These are phyloP conservation scores for Fusarium gaditjirri DNA, from an alignment of 2,329 filamentous ascomycete genomes.

Conservation along the genomic window DNA sequence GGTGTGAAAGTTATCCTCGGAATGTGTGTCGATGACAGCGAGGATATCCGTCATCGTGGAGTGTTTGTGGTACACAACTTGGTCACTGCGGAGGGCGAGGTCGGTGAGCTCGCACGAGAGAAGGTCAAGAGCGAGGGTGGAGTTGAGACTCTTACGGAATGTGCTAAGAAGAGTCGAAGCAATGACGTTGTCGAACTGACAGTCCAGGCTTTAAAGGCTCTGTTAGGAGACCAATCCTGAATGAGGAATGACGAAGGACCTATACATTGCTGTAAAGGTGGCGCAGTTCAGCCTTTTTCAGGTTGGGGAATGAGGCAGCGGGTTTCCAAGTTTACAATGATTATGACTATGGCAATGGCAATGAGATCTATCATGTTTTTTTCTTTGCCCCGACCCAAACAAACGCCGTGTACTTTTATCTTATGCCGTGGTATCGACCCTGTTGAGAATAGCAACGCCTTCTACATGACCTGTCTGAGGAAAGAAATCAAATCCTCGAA, in stretches of 20 bases:
- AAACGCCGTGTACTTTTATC: conserved; percentile 19
- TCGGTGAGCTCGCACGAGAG: conserved; percentile 68
- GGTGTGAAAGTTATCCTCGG: conserved; percentile 83
- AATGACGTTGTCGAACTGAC: conserved; percentile 77
- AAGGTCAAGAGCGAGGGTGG: conserved; percentile 72
- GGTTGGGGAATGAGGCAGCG: conserved; percentile 11
- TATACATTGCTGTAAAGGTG: conserved; percentile 9
- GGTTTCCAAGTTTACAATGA: conserved; percentile 27
- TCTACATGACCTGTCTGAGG: conserved; percentile 83
- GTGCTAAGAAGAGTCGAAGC: conserved; percentile 74
- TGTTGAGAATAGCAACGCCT: conserved; percentile 72
- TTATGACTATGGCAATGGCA: conserved; percentile 31
- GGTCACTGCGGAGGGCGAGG: conserved; percentile 71
- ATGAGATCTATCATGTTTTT: conserved; percentile 23
- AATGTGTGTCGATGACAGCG: conserved; percentile 78
- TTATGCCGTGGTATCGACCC: conserved; percentile 53
- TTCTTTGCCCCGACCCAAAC: conserved; percentile 3
- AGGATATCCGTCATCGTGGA: conserved; percentile 77
- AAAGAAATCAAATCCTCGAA: conserved; percentile 97
- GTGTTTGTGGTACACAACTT: conserved; percentile 81
- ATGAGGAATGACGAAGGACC: background rate
- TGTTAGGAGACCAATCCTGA: conserved; percentile 59
- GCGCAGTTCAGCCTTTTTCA: conserved; percentile 8
- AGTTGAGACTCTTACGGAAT: conserved; percentile 74
- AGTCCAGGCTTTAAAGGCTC: conserved; percentile 76